A percentile compares a stretch with the other conserved stretches of the same genome.
phyloP scores from a whole-genome alignment of 768 basidiomycete genomes.

The Termitomyces sp. region DNA sequence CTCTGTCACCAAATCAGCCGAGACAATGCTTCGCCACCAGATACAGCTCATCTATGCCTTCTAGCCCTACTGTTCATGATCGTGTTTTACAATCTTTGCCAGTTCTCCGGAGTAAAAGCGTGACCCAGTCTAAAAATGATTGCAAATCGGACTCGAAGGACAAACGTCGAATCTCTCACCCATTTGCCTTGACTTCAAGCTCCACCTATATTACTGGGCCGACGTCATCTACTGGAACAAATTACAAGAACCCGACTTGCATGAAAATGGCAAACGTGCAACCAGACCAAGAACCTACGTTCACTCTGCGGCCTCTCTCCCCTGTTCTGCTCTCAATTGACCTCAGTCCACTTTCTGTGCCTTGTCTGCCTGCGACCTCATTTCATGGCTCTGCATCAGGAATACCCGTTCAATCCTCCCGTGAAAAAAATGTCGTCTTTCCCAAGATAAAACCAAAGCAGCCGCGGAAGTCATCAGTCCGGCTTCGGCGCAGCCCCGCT shows the following conservation, averaged over 20 bases:
- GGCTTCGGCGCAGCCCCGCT: slow-evolving; percentile 35
- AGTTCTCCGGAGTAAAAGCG: slow-evolving; percentile 1
- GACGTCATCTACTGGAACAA: not conserved
- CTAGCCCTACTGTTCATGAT: not conserved
- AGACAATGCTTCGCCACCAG: not conserved
- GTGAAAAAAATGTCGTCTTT: slow-evolving; percentile 1
- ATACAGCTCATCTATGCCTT: slow-evolving; percentile 1
- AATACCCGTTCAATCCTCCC: not conserved
- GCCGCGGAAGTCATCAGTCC: slow-evolving; percentile 19
- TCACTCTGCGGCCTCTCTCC: slow-evolving; percentile 5
- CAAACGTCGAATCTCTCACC: slow-evolving; percentile 26
- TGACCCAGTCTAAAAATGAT: not conserved
- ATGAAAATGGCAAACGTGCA: not conserved
- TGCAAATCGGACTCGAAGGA: not conserved
- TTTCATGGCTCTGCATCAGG: not conserved
- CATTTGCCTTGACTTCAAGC: slow-evolving; percentile 24
- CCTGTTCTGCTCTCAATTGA: slow-evolving; percentile 11
- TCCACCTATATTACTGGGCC: not conserved
- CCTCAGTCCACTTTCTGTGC: slow-evolving; percentile 10
- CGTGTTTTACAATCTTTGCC: not conserved
- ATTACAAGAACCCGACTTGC: not conserved
- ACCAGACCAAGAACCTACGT: slow-evolving; percentile 1
- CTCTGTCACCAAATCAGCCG: slow-evolving; percentile 17
- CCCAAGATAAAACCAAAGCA: slow-evolving; percentile 15
- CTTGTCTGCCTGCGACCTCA: slow-evolving; percentile 1